phyloP scores from a whole-genome alignment of 2,329 filamentous ascomycete species.

The Tolypocladium guangdongense region DNA sequence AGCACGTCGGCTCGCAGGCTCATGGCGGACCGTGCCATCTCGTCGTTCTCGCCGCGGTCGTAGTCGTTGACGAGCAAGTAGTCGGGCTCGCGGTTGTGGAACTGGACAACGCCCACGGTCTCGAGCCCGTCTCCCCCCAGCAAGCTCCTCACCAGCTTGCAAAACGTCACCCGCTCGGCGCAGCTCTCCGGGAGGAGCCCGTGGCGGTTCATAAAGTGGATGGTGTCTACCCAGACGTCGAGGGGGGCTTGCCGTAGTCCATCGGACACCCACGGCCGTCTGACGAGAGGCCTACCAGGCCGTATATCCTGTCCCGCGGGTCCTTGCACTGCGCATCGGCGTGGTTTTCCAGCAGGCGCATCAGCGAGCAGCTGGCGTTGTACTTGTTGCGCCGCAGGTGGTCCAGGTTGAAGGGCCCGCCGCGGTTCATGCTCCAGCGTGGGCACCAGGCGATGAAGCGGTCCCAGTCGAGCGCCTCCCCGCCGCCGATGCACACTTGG shows the following conservation, averaged over 20 bases:
- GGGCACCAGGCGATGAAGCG: constrained; percentile 2
- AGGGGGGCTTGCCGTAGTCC: constrained; percentile 12
- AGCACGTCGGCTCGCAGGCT: constrained; percentile 2
- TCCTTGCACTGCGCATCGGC: constrained; percentile 6
- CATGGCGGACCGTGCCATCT: constrained; percentile 3
- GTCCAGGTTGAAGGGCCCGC: constrained; percentile 4
- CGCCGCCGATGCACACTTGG: constrained; percentile 3
- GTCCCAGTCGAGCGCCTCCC: constrained; percentile 2
- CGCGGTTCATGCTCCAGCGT: not conserved
- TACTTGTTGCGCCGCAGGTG: constrained; percentile 5
- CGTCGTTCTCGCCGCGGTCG: not conserved
- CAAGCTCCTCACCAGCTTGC: constrained; percentile 2
- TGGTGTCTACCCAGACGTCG: constrained; percentile 12
- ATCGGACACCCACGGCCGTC: constrained; percentile 8
- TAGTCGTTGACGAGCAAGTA: constrained; percentile 1
- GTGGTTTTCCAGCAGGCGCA: constrained; percentile 5
- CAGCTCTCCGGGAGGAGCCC: constrained; percentile 1
- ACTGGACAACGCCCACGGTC: constrained; percentile 4
- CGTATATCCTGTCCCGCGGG: constrained; percentile 15
- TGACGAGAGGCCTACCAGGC: constrained; percentile 11
- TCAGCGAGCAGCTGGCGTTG: constrained; percentile 6
- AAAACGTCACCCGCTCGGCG: constrained; percentile 2
- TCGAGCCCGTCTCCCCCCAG: constrained; percentile 5
- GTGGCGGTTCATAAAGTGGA: constrained; percentile 8
- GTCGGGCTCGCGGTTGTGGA: not conserved